phyloP scores from a whole-genome alignment of 495 filamentous ascomycete genomes.

The Trichoderma asperelloides region DNA sequence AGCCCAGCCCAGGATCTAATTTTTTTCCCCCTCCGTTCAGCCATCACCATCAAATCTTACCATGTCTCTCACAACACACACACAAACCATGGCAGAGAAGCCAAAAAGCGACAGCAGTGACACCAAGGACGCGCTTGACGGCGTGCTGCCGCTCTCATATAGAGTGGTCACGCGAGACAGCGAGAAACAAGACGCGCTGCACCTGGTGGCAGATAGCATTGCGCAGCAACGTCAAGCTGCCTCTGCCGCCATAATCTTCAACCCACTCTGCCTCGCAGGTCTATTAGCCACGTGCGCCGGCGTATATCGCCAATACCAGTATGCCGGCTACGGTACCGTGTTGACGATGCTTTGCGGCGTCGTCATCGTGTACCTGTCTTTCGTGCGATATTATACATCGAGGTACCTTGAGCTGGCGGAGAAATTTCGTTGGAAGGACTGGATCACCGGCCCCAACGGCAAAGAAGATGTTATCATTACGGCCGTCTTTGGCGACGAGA shows the following conservation, averaged over 20 bases:
- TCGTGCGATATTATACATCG: conserved; percentile 32
- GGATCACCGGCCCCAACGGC: conserved; percentile 31
- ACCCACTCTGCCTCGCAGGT: conserved; percentile 29
- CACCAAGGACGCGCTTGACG: conserved; percentile 14
- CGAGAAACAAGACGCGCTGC: conserved; percentile 34
- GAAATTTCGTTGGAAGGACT: conserved; percentile 26
- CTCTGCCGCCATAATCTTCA: conserved; percentile 27
- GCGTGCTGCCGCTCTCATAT: conserved; percentile 32
- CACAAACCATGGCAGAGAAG: background rate
- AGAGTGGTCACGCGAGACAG: conserved; percentile 22
- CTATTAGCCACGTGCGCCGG: conserved; percentile 21
- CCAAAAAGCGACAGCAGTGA: background rate
- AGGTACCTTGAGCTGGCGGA: conserved; percentile 33
- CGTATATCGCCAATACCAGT: conserved; percentile 26
- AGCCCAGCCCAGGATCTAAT: background rate
- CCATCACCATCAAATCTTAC: background rate
- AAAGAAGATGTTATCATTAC: conserved; percentile 34
- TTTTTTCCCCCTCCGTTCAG: background rate
- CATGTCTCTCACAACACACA: conserved; percentile 2
- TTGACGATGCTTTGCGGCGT: conserved; percentile 26
- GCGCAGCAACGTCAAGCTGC: conserved; percentile 38
- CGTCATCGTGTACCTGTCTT: conserved; percentile 30
- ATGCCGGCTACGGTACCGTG: conserved; percentile 22
- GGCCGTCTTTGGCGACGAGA: conserved; percentile 43
- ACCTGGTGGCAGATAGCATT: conserved; percentile 36